Evolutionary conservation across 2,329 filamentous ascomycete genomes (phyloP).

Genomic region (Fusarium hainanense): DNA sequence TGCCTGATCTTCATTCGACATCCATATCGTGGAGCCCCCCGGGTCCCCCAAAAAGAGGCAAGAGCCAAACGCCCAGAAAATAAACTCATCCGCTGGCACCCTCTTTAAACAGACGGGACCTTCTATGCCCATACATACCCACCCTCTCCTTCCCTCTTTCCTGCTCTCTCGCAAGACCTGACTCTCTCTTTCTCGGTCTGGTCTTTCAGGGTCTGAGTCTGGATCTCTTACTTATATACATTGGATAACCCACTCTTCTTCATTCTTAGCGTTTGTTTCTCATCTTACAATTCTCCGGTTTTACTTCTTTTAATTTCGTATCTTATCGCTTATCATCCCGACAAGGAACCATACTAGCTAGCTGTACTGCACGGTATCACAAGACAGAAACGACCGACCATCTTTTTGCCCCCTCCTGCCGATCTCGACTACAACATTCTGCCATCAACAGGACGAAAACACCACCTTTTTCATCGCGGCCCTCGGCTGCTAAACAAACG

Average conservation of each 20-base stretch:
- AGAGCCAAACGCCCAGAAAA: slow-evolving; percentile 17
- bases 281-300: slow-evolving; percentile 1
- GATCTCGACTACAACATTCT: slow-evolving; percentile 17
- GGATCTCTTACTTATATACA: slow-evolving; percentile 17
- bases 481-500: slow-evolving; percentile 14
- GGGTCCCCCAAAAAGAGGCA: slow-evolving; percentile 13
- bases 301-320: background rate
- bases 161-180: slow-evolving; percentile 3
- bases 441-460: slow-evolving; percentile 1
- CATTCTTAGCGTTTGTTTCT: slow-evolving; percentile 35
- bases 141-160: slow-evolving; percentile 16
- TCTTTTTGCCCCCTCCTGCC: slow-evolving; percentile 18
- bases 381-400: slow-evolving; percentile 7
- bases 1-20: slow-evolving; percentile 8
- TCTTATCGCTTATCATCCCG: slow-evolving; percentile 12
- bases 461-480: slow-evolving; percentile 16
- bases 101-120: slow-evolving; percentile 4
- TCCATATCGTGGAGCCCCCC: slow-evolving; percentile 1
- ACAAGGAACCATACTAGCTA: background rate
- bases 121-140: background rate
- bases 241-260: slow-evolving; percentile 5
- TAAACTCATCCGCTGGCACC: slow-evolving; percentile 24
- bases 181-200: background rate
- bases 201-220: slow-evolving; percentile 4
- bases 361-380: slow-evolving; percentile 2